Conservation (phyloP, 2,329 filamentous ascomycete genomes). For the Pseudocercospora macadamiae region DNA sequence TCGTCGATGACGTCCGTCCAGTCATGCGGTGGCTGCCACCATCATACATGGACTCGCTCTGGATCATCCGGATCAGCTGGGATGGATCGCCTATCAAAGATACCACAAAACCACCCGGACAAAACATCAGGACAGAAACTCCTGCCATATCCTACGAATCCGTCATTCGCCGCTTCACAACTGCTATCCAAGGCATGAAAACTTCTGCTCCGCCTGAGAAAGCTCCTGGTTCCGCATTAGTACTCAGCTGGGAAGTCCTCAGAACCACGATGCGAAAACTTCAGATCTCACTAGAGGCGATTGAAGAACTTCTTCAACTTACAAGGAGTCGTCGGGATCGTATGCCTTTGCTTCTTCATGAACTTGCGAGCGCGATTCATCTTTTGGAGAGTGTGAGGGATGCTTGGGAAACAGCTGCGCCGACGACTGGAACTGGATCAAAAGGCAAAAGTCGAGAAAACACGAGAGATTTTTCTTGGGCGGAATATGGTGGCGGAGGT, state of each 20-base stretch:
- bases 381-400: conserved; percentile 24
- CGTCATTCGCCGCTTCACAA: conserved; percentile 15
- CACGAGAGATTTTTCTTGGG: not conserved
- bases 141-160: conserved; percentile 10
- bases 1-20: conserved; percentile 9
- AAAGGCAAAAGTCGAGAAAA: not conserved
- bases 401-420: conserved; percentile 15
- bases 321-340: conserved; percentile 20
- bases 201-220: conserved; percentile 16
- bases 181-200: conserved; percentile 17
- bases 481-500: not conserved
- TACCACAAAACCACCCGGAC: not conserved
- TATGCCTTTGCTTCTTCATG: conserved; percentile 22
- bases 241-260: conserved; percentile 22
- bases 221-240: not conserved
- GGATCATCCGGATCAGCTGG: conserved; percentile 23
- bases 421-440: not conserved
- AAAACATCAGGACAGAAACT: no score
- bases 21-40: conserved; percentile 20
- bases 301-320: conserved; percentile 22
- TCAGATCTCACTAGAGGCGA: conserved; percentile 24
- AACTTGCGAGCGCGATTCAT: conserved; percentile 22
- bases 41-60: conserved; percentile 18
- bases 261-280: conserved; percentile 24
- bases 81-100: conserved; percentile 13